These are phyloP conservation scores for Colletotrichum noveboracense DNA, from an alignment of 2,329 filamentous ascomycete species.

Conservation along the genomic window DNA sequence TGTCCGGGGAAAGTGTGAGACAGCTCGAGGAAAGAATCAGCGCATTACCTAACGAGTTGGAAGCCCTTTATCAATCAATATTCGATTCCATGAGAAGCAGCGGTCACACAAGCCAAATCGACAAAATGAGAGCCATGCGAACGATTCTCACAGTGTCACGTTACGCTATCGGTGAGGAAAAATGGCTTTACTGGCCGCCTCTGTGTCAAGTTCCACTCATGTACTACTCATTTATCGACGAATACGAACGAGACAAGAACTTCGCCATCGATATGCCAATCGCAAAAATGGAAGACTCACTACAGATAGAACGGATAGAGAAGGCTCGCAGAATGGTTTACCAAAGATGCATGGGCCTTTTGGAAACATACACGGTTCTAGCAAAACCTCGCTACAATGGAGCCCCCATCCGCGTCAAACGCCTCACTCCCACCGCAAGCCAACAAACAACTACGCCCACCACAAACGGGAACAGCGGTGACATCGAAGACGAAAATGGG, in stretches of 20 bases:
- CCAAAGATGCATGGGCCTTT: background rate
- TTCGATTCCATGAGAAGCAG: background rate
- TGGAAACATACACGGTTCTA: background rate
- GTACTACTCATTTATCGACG: background rate
- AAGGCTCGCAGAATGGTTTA: background rate
- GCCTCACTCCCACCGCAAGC: no score
- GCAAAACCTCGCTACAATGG: no score
- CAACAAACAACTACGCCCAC: no score
- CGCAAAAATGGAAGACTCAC: rapidly evolving
- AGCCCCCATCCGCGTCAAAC: no score
- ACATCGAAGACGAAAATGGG: no score
- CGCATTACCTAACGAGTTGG: background rate
- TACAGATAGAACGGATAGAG: background rate
- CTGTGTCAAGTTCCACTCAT: background rate
- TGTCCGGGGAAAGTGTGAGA: background rate
- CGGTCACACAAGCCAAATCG: background rate
- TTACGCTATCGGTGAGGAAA: rapidly evolving
- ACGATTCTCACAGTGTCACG: background rate
- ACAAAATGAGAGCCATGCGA: background rate
- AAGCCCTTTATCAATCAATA: background rate
- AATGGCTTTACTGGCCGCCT: rapidly evolving
- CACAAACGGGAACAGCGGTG: no score
- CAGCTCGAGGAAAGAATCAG: background rate
- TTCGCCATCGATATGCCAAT: background rate
- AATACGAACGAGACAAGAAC: background rate